Evolutionary conservation across 2,329 filamentous ascomycete genomes (phyloP).

Genomic region (Colletotrichum sp.): DNA sequence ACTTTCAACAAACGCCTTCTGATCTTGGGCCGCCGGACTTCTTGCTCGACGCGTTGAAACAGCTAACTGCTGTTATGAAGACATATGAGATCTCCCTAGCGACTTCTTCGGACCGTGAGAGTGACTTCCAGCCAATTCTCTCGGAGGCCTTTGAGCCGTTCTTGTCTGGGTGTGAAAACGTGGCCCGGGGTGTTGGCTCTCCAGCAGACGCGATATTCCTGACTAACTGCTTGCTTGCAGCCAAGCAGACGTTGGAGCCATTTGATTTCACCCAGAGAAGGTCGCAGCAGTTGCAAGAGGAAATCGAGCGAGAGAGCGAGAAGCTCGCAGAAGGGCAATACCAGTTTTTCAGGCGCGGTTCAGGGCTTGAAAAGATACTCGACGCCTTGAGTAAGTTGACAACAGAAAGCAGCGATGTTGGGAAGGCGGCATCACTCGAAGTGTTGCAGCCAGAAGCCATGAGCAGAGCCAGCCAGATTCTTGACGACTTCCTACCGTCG

Average conservation of each 20-base stretch:
- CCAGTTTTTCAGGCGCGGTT: conserved; percentile 73
- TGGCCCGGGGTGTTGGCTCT: conserved; percentile 64
- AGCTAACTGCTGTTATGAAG: conserved; percentile 79
- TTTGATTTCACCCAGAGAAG: conserved; percentile 70
- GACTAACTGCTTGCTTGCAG: conserved; percentile 72
- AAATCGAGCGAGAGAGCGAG: conserved; percentile 59
- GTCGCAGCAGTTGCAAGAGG: conserved; percentile 58
- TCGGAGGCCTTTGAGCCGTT: conserved; percentile 86
- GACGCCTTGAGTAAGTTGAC: conserved; percentile 51
- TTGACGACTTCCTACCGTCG: conserved; percentile 92
- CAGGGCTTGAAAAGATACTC: conserved; percentile 72
- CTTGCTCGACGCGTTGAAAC: conserved; percentile 78
- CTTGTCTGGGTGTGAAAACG: conserved; percentile 73
- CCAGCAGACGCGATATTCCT: conserved; percentile 72
- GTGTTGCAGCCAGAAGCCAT: conserved; percentile 63
- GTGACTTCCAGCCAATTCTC: conserved; percentile 77
- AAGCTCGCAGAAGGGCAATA: conserved; percentile 73
- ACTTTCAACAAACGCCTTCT: conserved; percentile 72
- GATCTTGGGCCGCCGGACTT: conserved; percentile 83
- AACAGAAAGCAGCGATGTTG: conserved; percentile 44
- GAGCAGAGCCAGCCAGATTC: conserved; percentile 70
- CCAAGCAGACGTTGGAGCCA: conserved; percentile 57
- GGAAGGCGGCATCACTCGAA: conserved; percentile 47
- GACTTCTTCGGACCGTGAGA: conserved; percentile 60
- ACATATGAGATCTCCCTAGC: conserved; percentile 85